Conservation (phyloP, 169 alveolate genomes). For the Perkinsus chesapeaki region DNA sequence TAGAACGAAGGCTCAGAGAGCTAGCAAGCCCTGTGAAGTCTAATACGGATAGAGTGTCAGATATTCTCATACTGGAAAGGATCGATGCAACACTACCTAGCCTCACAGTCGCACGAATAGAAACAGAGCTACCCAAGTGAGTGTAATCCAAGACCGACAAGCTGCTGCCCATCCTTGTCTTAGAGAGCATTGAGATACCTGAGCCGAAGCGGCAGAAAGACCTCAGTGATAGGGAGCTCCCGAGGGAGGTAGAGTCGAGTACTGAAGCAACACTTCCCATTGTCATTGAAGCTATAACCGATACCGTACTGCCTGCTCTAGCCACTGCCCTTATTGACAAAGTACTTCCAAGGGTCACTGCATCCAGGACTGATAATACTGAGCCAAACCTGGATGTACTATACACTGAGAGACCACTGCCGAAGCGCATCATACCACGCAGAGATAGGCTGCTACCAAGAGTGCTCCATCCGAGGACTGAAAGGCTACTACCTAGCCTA, state of each 20-base stretch:
- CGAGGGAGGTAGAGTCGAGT: background rate
- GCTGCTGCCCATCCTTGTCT: background rate
- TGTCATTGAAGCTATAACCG: background rate
- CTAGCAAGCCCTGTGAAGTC: background rate
- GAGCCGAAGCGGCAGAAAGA: background rate
- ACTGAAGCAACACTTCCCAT: background rate
- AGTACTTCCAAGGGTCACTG: background rate
- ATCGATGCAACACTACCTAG: background rate
- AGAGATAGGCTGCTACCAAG: background rate
- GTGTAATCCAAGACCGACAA: background rate
- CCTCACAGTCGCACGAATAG: background rate
- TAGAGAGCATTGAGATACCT: background rate
- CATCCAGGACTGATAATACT: background rate
- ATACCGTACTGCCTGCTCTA: background rate
- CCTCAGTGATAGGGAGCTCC: background rate
- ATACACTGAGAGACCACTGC: slow-evolving; percentile 2
- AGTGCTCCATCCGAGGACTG: slow-evolving; percentile 4
- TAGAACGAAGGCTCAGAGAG: background rate
- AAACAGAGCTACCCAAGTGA: background rate
- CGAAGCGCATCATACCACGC: slow-evolving; percentile 12
- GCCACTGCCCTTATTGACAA: background rate
- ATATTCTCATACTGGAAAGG: background rate
- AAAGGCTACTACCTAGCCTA: background rate
- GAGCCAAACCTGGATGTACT: background rate
- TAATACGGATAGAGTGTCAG: background rate